Base-by-base conservation (phyloP, 129 eudicot genomes). In the Pittosporum tobira region DNA sequence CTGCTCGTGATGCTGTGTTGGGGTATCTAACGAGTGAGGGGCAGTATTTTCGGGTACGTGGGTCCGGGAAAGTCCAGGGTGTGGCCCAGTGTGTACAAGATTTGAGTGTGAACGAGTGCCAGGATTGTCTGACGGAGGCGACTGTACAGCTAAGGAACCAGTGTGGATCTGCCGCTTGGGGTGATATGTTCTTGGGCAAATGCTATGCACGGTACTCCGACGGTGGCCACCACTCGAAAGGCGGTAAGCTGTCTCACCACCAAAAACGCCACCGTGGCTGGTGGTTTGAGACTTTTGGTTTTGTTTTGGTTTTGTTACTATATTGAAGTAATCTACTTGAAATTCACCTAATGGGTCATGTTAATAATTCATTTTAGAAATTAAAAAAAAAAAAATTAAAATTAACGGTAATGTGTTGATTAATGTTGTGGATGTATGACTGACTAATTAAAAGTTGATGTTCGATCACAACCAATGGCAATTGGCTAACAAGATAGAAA, bases 51-150 rank as follows among this genome's bases (percentile, higher is more conserved):
- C 76, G 94, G 0, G 75, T 83, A 0, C 75, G 94, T 18, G 88
- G 84, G 77, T 75, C 88, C 0, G 94, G 88, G 63, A 68, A 61
- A 0, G 79, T 80, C 1, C 88, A 75, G 66, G 94, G 81, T 36
- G 70, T 78, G 74, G 96, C 77, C 12, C 93, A 87, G 73, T 87
- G 96, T 21, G 79, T 80, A 7, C 81, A 75, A 48, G 96, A 87
- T 67, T 65, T 87, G 77, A 84, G 81, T 42, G 51, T 50, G 49
- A 58, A 70, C n/a, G 71, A 78, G 84, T 87, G 96, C 51, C 84
- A 84, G 48, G 94, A 87, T 75, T 87, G 96, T 65, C 61, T 87
- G 18, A 24, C 62, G 30, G 88, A 70, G 63, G 96, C 96, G 3
- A 83, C 82, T 62, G 75, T 69, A 66, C 74, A 82, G 64, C 51